phyloP scores from a whole-genome alignment of 2,329 filamentous ascomycete species.

The Colletotrichum aenigma region DNA sequence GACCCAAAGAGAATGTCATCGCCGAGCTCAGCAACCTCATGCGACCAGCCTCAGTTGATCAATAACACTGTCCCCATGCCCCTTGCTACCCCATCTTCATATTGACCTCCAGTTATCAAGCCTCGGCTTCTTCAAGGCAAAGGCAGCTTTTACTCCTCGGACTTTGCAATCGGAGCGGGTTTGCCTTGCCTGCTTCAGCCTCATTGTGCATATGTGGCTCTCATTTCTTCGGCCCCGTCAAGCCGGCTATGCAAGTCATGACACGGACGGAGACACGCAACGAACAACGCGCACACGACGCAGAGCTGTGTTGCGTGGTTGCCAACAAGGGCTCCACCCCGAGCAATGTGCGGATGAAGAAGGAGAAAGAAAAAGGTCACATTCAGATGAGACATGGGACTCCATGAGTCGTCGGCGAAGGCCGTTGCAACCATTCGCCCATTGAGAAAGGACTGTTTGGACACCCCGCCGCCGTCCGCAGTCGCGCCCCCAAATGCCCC shows the following conservation, averaged over 20 bases:
- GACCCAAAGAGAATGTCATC: background rate
- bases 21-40: background rate
- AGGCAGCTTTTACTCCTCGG: background rate
- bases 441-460: background rate
- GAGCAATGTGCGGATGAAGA: background rate
- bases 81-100: background rate
- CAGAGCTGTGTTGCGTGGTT: background rate
- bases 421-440: background rate
- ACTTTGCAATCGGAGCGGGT: background rate
- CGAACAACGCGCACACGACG: background rate
- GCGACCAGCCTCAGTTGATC: background rate
- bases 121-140: background rate
- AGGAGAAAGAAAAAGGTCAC: background rate
- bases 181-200: background rate
- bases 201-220: background rate
- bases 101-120: background rate
- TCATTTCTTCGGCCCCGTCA: background rate
- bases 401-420: background rate
- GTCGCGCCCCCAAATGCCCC: background rate
- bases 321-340: background rate
- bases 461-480: background rate
- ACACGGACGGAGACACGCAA: background rate
- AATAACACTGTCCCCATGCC: background rate
- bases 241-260: slow-evolving; percentile 11
- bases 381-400: slow-evolving; percentile 5